phyloP scores from a whole-genome alignment of 1,284 basidiomycete species.

The Puccinia novopanici region DNA sequence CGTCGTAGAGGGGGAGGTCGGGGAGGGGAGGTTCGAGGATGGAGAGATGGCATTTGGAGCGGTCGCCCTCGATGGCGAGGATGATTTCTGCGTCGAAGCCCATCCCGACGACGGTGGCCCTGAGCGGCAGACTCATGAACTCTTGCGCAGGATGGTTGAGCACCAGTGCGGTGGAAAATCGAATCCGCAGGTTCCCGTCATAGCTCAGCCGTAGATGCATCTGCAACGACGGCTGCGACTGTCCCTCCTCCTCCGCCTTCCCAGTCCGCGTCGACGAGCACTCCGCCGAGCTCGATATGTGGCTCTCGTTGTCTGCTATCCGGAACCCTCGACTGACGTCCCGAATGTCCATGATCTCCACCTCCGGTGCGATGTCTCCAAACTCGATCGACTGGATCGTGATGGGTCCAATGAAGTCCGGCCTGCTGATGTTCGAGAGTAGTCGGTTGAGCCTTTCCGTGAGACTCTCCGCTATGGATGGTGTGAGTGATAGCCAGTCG shows the following conservation, averaged over 20 bases:
- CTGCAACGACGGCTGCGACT: constrained; percentile 60
- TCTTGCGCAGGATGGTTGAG: constrained; percentile 92
- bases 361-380: constrained; percentile 76
- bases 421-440: constrained; percentile 70
- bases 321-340: constrained; percentile 93
- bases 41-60: constrained; percentile 77
- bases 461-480: constrained; percentile 70
- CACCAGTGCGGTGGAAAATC: constrained; percentile 84
- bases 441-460: constrained; percentile 78
- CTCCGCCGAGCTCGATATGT: constrained; percentile 60
- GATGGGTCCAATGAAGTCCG: constrained; percentile 90
- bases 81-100: constrained; percentile 83
- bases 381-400: constrained; percentile 82
- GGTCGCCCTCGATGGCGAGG: constrained; percentile 82
- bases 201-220: constrained; percentile 61
- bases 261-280: constrained; percentile 27
- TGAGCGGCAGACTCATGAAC: constrained; percentile 95
- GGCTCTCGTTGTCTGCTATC: constrained; percentile 70
- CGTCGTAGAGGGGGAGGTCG: constrained; percentile 14
- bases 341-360: constrained; percentile 84
- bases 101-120: constrained; percentile 82
- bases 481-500: constrained; percentile 66
- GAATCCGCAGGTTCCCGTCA: constrained; percentile 62
- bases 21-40: constrained; percentile 67
- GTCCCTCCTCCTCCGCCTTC: constrained; percentile 14